phyloP scores from a whole-genome alignment of 2,329 filamentous ascomycete species.

The Fusarium ambrosium region DNA sequence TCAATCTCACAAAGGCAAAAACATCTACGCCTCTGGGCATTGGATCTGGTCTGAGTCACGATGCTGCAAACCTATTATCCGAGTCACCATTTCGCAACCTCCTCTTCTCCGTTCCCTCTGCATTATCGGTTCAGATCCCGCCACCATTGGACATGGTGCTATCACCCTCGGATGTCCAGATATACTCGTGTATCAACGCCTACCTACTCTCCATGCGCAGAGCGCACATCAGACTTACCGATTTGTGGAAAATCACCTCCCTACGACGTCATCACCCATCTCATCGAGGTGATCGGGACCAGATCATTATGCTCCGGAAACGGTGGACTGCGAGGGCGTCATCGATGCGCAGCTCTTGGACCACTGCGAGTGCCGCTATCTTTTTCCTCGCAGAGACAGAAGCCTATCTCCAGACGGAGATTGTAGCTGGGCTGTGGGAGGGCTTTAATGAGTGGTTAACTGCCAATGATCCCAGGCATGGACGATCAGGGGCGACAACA shows the following conservation, averaged over 20 bases:
- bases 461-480: constrained; percentile 54
- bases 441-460: constrained; percentile 83
- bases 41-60: constrained; percentile 52
- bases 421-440: constrained; percentile 85
- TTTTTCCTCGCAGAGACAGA: constrained; percentile 92
- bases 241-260: constrained; percentile 87
- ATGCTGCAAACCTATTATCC: constrained; percentile 54
- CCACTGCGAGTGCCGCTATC: constrained; percentile 85
- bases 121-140: constrained; percentile 78
- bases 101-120: constrained; percentile 80
- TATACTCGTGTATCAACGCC: constrained; percentile 87
- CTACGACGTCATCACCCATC: constrained; percentile 83
- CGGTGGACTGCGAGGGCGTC: constrained; percentile 73
- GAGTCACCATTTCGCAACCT: constrained; percentile 80
- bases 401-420: constrained; percentile 89
- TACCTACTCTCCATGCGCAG: constrained; percentile 89
- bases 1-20: constrained; percentile 71
- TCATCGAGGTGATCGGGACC: constrained; percentile 72
- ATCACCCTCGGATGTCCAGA: constrained; percentile 78
- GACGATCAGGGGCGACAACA: constrained; percentile 42
- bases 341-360: constrained; percentile 88
- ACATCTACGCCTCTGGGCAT: constrained; percentile 55
- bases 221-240: constrained; percentile 85
- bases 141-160: constrained; percentile 92
- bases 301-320: constrained; percentile 72